These are phyloP conservation scores for Aspergillus bridgeri DNA, from an alignment of 495 filamentous ascomycete genomes.

Conservation along the genomic window DNA sequence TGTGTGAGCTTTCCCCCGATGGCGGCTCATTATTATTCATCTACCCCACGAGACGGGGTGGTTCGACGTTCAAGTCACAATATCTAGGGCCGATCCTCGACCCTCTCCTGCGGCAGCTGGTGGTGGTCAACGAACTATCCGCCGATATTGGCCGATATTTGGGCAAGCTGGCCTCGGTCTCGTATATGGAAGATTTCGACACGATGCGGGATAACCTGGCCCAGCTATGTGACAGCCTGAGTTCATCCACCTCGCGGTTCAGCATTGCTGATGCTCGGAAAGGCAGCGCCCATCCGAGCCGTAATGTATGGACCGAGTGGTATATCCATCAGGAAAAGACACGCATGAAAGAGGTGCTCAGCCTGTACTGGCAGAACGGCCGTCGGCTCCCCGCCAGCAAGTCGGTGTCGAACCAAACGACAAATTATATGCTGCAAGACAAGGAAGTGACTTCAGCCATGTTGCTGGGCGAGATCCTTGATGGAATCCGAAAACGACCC, in stretches of 20 bases:
- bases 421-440: slow-evolving; percentile 31
- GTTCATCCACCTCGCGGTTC: slow-evolving; percentile 43
- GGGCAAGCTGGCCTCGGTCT: slow-evolving; percentile 56
- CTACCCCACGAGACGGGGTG: slow-evolving; percentile 65
- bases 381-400: slow-evolving; percentile 41
- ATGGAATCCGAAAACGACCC: slow-evolving; percentile 53
- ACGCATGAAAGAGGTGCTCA: slow-evolving; percentile 60
- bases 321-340: slow-evolving; percentile 67
- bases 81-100: slow-evolving; percentile 68
- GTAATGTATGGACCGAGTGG: slow-evolving; percentile 65
- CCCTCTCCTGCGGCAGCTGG: slow-evolving; percentile 61
- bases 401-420: slow-evolving; percentile 26
- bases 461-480: slow-evolving; percentile 60
- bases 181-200: slow-evolving; percentile 57
- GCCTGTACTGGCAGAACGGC: slow-evolving; percentile 54
- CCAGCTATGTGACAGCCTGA: slow-evolving; percentile 44
- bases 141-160: slow-evolving; percentile 56
- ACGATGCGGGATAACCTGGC: slow-evolving; percentile 49
- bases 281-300: slow-evolving; percentile 51
- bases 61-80: slow-evolving; percentile 57
- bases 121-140: slow-evolving; percentile 60
- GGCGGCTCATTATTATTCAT: slow-evolving; percentile 63
- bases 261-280: slow-evolving; percentile 50
- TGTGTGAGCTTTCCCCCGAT: slow-evolving; percentile 59
- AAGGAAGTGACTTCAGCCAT: slow-evolving; percentile 51